Evolutionary conservation across 164 flowering plant genomes (phyloP), one percentile per base, ranked within the genome.

Genomic region (Magnolia officinalis): DNA sequence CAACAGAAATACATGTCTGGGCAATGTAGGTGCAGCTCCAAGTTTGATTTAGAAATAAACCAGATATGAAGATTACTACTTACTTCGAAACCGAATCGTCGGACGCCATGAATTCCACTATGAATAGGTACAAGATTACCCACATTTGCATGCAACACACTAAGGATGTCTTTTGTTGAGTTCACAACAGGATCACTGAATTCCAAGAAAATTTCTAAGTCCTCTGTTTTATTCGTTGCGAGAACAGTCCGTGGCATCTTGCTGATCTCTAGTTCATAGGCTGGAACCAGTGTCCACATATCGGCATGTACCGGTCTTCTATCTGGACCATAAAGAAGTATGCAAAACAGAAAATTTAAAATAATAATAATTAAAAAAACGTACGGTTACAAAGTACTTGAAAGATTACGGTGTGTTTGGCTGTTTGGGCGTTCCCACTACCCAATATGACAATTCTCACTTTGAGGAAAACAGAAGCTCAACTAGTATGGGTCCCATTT

Each of bases 251-350:
- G 75, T 6, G 82, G 85, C 73, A 82, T 81, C 66, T 85, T 84
- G 72, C 81, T 73, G 63, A 89, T 80, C 78, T 77, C 81, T 80
- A 88, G 52, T 79, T 80, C 84, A 49, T 86, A 83, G 23, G 90
- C 80, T 59, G 92, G 91, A 68, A 86, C 83, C 8, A 88, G 78
- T 19, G 88, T 80, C 92, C 92, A 88, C 24, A 88, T 66, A 63
- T 85, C 89, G 58, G 77, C 87, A 11, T 72, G 70, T 65, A 89
- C 86, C 11, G 90, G 85, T 79, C 92, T 87, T 83, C 91, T 89
- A 78, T 89, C 91, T 89, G 59, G 55, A 73, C 21, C 74, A 66
- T 24, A 55, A 58, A 67, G 18, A 66, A 37, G 69, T n/a, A 72
- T 20, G n/a, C 19, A 37, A 16, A 68, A 26, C 10, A 68, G 45